A percentile compares a stretch with the other conserved stretches of the same genome.
phyloP scores from a whole-genome alignment of 2,329 filamentous ascomycete genomes.

The Coniochaeta sp. region DNA sequence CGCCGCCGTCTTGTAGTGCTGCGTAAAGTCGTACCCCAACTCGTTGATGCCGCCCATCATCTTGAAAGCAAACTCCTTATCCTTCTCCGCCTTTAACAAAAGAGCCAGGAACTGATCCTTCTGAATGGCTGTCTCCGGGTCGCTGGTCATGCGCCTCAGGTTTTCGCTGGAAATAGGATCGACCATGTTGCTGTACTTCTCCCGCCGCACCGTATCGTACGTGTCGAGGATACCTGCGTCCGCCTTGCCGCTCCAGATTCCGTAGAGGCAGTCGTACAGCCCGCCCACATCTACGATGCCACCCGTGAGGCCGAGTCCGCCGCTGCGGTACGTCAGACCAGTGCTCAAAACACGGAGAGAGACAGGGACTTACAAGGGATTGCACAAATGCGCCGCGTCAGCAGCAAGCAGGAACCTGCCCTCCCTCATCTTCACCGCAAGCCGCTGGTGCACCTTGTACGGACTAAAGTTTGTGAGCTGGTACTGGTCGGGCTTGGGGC shows the following conservation, averaged over 20 bases:
- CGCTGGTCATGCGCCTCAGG: slow-evolving; percentile 8
- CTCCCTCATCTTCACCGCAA: neutral
- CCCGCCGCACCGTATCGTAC: slow-evolving; percentile 29
- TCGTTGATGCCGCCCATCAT: neutral
- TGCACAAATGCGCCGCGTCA: neutral
- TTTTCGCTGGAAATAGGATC: slow-evolving; percentile 11
- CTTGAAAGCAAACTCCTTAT: neutral
- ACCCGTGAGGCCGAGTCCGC: slow-evolving; percentile 39
- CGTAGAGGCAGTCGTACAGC: slow-evolving; percentile 37
- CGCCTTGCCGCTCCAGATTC: slow-evolving; percentile 27
- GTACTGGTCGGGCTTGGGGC: slow-evolving; percentile 19
- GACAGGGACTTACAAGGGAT: neutral
- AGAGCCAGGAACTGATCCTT: neutral
- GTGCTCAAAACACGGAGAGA: neutral
- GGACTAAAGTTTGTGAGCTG: neutral
- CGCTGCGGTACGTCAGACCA: slow-evolving; percentile 13
- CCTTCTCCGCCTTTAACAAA: neutral
- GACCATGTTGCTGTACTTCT: slow-evolving; percentile 21
- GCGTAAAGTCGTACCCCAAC: neutral
- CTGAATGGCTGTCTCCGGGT: neutral
- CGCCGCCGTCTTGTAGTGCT: neutral
- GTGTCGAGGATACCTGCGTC: slow-evolving; percentile 31
- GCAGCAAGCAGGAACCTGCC: neutral
- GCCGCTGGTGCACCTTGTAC: neutral
- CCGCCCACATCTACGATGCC: slow-evolving; percentile 40